Percentiles rank a stretch among this genome's conserved stretches.
Evolutionary conservation across 2,329 filamentous ascomycete species (phyloP).

Genomic region (Rhytidhysteron rufulum): DNA sequence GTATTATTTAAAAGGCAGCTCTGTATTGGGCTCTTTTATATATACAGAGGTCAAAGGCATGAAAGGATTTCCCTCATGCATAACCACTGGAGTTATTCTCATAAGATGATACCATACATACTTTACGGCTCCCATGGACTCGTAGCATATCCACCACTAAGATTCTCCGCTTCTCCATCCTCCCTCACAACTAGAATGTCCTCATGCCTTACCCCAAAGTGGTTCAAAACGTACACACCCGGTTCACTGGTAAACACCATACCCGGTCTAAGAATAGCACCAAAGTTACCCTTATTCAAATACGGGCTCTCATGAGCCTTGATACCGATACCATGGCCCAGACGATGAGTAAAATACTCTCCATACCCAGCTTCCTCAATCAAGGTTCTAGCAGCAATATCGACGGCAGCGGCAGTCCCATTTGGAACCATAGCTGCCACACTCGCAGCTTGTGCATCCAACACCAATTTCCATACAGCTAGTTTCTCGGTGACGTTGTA

Average conservation of each 20-base stretch:
- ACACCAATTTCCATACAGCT: conserved; percentile 57
- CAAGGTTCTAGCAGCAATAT: conserved; percentile 56
- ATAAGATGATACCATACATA: too few relatives aligned
- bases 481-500: conserved; percentile 46
- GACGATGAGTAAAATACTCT: conserved; percentile 56
- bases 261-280: conserved; percentile 46
- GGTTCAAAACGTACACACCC: conserved; percentile 57
- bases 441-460: conserved; percentile 59
- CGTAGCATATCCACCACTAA: conserved; percentile 51
- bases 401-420: conserved; percentile 56
- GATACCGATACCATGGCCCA: conserved; percentile 64
- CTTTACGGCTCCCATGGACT: conserved; percentile 52
- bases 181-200: conserved; percentile 58
- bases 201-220: conserved; percentile 61
- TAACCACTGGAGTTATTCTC: too few relatives aligned
- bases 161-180: conserved; percentile 50
- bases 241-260: conserved; percentile 65
- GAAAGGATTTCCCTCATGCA: too few relatives aligned
- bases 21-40: too few relatives aligned
- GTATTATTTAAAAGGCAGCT: too few relatives aligned
- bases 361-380: conserved; percentile 59
- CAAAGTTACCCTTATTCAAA: conserved; percentile 61
- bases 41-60: too few relatives aligned
- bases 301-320: conserved; percentile 65
- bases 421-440: conserved; percentile 49